A percentile compares a stretch with the other conserved stretches of the same genome.
These are phyloP conservation scores for Saururus chinensis DNA, from an alignment of 164 flowering plant species.

Conservation along the genomic window DNA sequence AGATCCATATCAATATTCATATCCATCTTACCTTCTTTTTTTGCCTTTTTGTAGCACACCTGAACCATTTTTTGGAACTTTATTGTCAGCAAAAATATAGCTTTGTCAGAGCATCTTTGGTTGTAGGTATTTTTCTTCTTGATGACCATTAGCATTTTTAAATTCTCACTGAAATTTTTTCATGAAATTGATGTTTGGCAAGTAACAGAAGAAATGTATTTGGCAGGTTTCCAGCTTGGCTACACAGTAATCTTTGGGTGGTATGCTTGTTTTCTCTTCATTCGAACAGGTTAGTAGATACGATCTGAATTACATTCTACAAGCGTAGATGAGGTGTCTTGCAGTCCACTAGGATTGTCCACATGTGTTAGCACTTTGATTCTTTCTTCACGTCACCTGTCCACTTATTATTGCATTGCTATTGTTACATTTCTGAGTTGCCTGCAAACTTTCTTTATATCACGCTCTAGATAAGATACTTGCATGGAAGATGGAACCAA, in stretches of 20 bases:
- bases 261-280: constrained; percentile 82
- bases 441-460: not conserved
- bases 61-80: constrained; percentile 69
- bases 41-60: constrained; percentile 55
- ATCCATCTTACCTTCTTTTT: not conserved
- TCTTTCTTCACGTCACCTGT: no score
- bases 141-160: not conserved
- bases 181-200: not conserved
- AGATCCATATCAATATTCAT: not conserved
- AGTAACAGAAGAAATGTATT: not conserved
- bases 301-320: not conserved
- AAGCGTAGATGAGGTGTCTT: not conserved
- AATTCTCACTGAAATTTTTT: not conserved
- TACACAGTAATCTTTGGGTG: constrained; percentile 87
- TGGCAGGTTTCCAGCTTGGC: constrained; percentile 82
- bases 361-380: no score
- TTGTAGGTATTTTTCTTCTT: constrained; percentile 41
- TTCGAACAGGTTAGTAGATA: constrained; percentile 48
- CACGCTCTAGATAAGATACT: not conserved
- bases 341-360: no score
- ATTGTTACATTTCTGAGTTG: not conserved
- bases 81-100: constrained; percentile 39
- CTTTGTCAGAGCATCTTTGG: constrained; percentile 41
- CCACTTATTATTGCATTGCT: not conserved
- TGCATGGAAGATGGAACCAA: not conserved